A percentile compares a stretch with the other conserved stretches of the same genome.
These are phyloP conservation scores for Atkinsonella texensis DNA, from an alignment of 2,329 filamentous ascomycete genomes.

Conservation along the genomic window DNA sequence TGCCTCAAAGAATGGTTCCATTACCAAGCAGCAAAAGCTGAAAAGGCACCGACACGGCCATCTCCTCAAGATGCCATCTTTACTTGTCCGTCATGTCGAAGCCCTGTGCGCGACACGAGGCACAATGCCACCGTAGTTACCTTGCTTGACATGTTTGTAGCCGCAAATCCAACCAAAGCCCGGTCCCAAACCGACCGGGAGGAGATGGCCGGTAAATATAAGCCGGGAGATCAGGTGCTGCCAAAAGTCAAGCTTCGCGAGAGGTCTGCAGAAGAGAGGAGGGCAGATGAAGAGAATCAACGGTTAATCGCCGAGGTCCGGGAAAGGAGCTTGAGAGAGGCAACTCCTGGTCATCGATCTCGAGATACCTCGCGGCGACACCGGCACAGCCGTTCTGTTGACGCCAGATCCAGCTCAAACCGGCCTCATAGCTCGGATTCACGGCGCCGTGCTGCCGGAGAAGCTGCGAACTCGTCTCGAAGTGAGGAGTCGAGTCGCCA, in stretches of 20 bases:
- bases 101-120: conserved; percentile 70
- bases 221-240: conserved; percentile 68
- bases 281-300: conserved; percentile 53
- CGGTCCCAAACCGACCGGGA: conserved; percentile 61
- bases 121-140: conserved; percentile 88
- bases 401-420: conserved; percentile 18
- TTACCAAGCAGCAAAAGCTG: conserved; percentile 56
- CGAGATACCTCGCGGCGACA: conserved; percentile 18
- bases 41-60: conserved; percentile 36
- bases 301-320: conserved; percentile 60
- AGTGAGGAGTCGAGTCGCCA: conserved; percentile 15
- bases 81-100: conserved; percentile 89
- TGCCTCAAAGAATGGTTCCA: conserved; percentile 95
- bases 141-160: conserved; percentile 76
- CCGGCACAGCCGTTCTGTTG: conserved; percentile 24
- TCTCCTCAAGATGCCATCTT: conserved; percentile 42
- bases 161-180: conserved; percentile 64
- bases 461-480: conserved; percentile 13
- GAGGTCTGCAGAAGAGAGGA: conserved; percentile 39
- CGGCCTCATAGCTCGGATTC: conserved; percentile 19
- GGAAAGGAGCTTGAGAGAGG: conserved; percentile 60
- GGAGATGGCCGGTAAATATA: conserved; percentile 66
- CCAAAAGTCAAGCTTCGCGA: conserved; percentile 43
- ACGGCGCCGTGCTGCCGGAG: conserved; percentile 15
- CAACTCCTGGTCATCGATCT: conserved; percentile 34